Evolutionary conservation across 2,329 filamentous ascomycete genomes (phyloP).

Genomic region (Colletotrichum tropicicola): DNA sequence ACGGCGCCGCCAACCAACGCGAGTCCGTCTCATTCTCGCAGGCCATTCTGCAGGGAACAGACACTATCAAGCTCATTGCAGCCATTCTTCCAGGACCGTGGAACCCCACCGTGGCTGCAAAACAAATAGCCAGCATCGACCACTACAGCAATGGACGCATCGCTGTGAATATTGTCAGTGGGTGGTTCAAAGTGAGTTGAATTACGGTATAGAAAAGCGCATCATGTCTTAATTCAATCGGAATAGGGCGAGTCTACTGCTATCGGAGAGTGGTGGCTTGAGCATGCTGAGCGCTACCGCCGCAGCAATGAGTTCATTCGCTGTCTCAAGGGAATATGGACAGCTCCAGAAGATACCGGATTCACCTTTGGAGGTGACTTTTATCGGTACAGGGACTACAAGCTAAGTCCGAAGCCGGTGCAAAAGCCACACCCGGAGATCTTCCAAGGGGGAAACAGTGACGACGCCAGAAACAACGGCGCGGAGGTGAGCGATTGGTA

Average conservation of each 20-base stretch:
- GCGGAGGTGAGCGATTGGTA: constrained; percentile 59
- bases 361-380: constrained; percentile 61
- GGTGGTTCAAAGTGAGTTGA: constrained; percentile 59
- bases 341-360: constrained; percentile 46
- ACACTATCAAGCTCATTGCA: constrained; percentile 59
- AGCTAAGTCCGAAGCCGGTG: constrained; percentile 59
- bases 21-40: constrained; percentile 62
- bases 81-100: constrained; percentile 59
- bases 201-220: too few relatives aligned
- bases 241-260: constrained; percentile 55
- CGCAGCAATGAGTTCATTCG: constrained; percentile 60
- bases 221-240: too few relatives aligned
- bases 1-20: constrained; percentile 57
- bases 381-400: constrained; percentile 61
- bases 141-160: constrained; percentile 60
- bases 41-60: constrained; percentile 55
- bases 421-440: constrained; percentile 58
- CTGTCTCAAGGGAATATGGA: constrained; percentile 61
- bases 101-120: constrained; percentile 60
- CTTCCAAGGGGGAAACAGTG: constrained; percentile 61
- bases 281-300: constrained; percentile 60
- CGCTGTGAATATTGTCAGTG: constrained; percentile 61
- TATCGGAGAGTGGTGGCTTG: constrained; percentile 64
- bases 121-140: constrained; percentile 62
- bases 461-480: constrained; percentile 59